Base-by-base conservation (phyloP, 169 alveolate genomes). In the Cryptosporidium andersoni region DNA sequence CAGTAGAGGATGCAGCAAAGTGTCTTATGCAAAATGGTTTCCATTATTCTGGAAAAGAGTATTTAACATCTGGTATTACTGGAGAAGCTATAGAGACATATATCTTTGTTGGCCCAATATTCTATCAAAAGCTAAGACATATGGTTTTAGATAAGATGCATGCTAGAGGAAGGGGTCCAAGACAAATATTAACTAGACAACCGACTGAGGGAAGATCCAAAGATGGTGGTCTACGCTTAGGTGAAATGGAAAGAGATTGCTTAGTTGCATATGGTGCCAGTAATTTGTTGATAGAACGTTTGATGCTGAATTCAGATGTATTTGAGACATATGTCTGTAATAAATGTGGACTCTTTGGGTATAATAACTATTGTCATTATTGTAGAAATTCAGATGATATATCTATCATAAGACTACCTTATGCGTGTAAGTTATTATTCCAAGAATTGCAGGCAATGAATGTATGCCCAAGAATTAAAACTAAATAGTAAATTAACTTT, bases 201-300 rank as follows among this genome's bases (percentile, higher is more conserved):
- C 99, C 99, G 36, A 97, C 99, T 16, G 99, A 98, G 91, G 99
- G 99, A 7, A 92, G 99, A 47, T 97, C 99, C 36, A 97, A 95
- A 81, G 99, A 97, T 48, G 99, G 99, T 11, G 99, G 99, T 6
- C 91, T 97, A 56, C 92, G 99, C 62, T 92, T 98, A 37, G 99
- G 99, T 53, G 99, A 98, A 91, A 98, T 98, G 99, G 99, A 98
- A 88, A 93, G 99, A 68, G 99, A 98, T 90, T 98, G 99, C 91
- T 90, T 98, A 52, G 97, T 98, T 49, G 99, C 99, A 6, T 98
- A 97, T 94, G 99, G 99, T n/a, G 99, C 99, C 14, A 92, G 98
- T 67, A 95, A 96, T 58, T 91, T 98, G 47, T 82, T 98, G 60
- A 92, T 97, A 40, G 99, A 98, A 90, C 95, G 99, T 48, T 95